phyloP scores from a whole-genome alignment of 139 green algal genomes.

The Closterium sp. region DNA sequence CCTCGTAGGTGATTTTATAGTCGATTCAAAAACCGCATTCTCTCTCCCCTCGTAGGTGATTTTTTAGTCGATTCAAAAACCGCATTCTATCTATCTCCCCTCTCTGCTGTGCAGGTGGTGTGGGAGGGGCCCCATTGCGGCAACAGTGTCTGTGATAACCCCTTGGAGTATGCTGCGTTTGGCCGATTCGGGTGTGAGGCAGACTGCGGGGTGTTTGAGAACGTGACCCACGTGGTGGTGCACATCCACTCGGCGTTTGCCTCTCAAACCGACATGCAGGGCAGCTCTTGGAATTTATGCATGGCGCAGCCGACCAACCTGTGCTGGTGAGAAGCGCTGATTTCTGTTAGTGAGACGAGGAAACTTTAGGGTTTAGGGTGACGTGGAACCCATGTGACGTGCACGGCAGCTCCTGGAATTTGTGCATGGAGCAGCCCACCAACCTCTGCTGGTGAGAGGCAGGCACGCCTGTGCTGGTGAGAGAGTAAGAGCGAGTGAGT shows the following conservation, averaged over 20 bases:
- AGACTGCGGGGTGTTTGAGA: slow-evolving; percentile 10
- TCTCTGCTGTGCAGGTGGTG: slow-evolving; percentile 34
- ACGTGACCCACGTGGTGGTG: not conserved
- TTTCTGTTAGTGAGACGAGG: too few relatives aligned
- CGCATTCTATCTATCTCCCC: too few relatives aligned
- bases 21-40: not conserved
- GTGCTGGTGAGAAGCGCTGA: slow-evolving; percentile 18
- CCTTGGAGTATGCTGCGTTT: slow-evolving; percentile 13
- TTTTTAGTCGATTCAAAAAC: too few relatives aligned
- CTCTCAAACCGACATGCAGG: not conserved
- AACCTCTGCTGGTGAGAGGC: not conserved
- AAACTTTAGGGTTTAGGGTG: too few relatives aligned
- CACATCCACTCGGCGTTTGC: slow-evolving; percentile 7
- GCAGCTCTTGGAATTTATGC: not conserved
- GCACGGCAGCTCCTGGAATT: not conserved
- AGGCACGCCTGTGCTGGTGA: too few relatives aligned
- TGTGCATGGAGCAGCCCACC: not conserved
- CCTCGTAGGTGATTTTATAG: too few relatives aligned
- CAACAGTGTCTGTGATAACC: slow-evolving; percentile 20
- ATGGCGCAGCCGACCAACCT: not conserved
- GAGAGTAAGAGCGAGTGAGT: too few relatives aligned
- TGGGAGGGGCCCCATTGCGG: slow-evolving; percentile 72
- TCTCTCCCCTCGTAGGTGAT: too few relatives aligned
- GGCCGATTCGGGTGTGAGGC: slow-evolving; percentile 5
- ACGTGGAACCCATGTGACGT: too few relatives aligned